These are phyloP conservation scores for Cercophora sp. DNA, from an alignment of 495 filamentous ascomycete species.

Conservation along the genomic window DNA sequence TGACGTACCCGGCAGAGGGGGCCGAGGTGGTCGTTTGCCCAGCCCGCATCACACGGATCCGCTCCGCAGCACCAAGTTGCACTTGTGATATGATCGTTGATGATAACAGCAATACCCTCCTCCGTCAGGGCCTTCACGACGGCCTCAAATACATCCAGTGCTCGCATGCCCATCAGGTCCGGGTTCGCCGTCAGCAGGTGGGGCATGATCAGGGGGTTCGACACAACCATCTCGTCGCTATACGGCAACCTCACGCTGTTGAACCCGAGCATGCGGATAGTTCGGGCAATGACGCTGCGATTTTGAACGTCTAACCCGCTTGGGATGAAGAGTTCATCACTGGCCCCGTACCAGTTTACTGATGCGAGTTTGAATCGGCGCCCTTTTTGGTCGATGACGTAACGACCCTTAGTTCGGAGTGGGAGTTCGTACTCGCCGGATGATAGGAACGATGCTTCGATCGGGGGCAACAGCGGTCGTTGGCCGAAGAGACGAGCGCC, in stretches of 20 bases:
- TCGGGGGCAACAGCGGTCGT: slow-evolving; percentile 38
- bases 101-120: slow-evolving; percentile 53
- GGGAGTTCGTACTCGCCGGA: slow-evolving; percentile 40
- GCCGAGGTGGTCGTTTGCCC: slow-evolving; percentile 54
- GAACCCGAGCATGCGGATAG: slow-evolving; percentile 53
- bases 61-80: slow-evolving; percentile 59
- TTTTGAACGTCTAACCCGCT: slow-evolving; percentile 56
- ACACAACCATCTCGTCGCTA: slow-evolving; percentile 55
- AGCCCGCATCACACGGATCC: slow-evolving; percentile 56
- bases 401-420: slow-evolving; percentile 48
- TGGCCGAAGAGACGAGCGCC: slow-evolving; percentile 37
- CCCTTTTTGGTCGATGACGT: slow-evolving; percentile 52
- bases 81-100: slow-evolving; percentile 61
- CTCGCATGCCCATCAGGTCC: slow-evolving; percentile 48
- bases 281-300: slow-evolving; percentile 49
- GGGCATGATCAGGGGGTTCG: slow-evolving; percentile 46
- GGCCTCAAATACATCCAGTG: slow-evolving; percentile 52
- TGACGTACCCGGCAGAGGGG: slow-evolving; percentile 50
- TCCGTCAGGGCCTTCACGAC: slow-evolving; percentile 53
- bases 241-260: slow-evolving; percentile 62
- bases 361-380: slow-evolving; percentile 52
- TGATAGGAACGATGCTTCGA: slow-evolving; percentile 34
- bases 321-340: slow-evolving; percentile 56
- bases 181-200: slow-evolving; percentile 49
- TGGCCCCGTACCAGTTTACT: slow-evolving; percentile 63